Evolutionary conservation across 208 protist species (phyloP).

Genomic region (Trypanosoma melophagium): DNA sequence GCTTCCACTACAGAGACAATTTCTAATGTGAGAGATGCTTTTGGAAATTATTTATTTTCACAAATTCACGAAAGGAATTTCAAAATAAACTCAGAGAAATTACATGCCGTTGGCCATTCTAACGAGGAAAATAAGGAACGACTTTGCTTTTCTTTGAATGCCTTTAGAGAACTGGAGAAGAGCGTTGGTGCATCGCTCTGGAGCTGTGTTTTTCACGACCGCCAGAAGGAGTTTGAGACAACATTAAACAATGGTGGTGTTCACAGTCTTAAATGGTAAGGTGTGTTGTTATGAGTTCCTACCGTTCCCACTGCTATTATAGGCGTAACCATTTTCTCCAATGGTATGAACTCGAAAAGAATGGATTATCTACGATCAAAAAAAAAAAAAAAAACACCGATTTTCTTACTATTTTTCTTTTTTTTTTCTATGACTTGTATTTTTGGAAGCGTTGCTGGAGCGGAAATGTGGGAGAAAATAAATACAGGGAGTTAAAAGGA

Average conservation of each 20-base stretch:
- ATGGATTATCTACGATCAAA: too few relatives aligned
- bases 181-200: conserved; percentile 36
- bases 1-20: conserved; percentile 10
- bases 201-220: conserved; percentile 65
- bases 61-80: neutral
- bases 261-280: conserved; percentile 75
- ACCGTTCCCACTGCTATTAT: too few relatives aligned
- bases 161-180: conserved; percentile 28
- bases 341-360: too few relatives aligned
- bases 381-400: too few relatives aligned
- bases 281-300: too few relatives aligned
- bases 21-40: conserved; percentile 16
- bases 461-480: too few relatives aligned
- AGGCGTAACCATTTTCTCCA: too few relatives aligned
- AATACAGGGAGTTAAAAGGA: too few relatives aligned
- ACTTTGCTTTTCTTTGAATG: conserved; percentile 31
- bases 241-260: conserved; percentile 42
- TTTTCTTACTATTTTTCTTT: too few relatives aligned
- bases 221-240: conserved; percentile 77
- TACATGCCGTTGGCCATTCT: neutral
- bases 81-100: neutral
- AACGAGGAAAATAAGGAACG: neutral
- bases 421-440: too few relatives aligned
- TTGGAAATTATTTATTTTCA: conserved; percentile 17
- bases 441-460: too few relatives aligned